These are phyloP conservation scores for Pholiota molesta DNA, from an alignment of 768 basidiomycete species.

Conservation along the genomic window DNA sequence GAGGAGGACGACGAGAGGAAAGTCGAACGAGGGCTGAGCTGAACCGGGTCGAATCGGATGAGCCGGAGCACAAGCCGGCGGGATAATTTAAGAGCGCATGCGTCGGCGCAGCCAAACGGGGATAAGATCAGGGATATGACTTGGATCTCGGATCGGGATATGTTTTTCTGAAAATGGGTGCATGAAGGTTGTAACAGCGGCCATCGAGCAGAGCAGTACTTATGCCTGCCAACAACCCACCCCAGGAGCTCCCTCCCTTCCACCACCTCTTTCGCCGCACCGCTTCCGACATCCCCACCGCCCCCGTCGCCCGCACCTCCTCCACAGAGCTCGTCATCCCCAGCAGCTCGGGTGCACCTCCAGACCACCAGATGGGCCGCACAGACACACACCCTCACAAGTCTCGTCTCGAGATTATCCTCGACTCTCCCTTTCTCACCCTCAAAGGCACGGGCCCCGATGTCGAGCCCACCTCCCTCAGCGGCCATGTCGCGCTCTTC, in stretches of 20 bases:
- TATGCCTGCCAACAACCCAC: not conserved
- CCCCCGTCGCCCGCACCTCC: not conserved
- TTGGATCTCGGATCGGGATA: not conserved
- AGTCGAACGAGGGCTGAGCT: not conserved
- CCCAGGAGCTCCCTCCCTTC: not conserved
- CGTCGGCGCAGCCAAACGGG: not conserved
- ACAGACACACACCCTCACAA: slow-evolving; percentile 34
- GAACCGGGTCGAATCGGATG: not conserved
- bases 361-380: slow-evolving; percentile 36
- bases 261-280: not conserved
- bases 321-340: not conserved
- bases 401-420: slow-evolving; percentile 72
- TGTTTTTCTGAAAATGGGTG: not conserved
- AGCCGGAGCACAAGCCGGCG: not conserved
- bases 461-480: slow-evolving; percentile 79
- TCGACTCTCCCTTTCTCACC: slow-evolving; percentile 69
- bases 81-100: slow-evolving; percentile 1
- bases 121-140: not conserved
- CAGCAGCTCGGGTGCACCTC: not conserved
- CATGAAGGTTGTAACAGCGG: not conserved
- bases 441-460: slow-evolving; percentile 83
- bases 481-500: slow-evolving; percentile 79
- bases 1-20: too few relatives aligned
- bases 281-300: not conserved
- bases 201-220: not conserved